Percentiles rank a stretch among this genome's conserved stretches.
These are phyloP conservation scores for Berberis vulgaris DNA, from an alignment of 164 flowering plant genomes.

Conservation along the genomic window DNA sequence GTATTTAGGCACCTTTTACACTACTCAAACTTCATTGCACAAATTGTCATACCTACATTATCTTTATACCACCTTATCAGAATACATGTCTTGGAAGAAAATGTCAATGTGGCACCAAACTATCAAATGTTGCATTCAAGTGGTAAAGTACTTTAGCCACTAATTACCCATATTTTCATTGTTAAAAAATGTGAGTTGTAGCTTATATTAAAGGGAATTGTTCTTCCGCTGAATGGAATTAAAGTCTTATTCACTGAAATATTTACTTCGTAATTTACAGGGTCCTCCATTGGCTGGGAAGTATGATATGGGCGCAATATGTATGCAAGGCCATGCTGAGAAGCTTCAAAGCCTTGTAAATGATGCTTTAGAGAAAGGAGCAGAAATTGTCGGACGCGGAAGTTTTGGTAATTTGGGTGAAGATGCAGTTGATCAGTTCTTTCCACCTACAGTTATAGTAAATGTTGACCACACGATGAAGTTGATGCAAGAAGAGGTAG, in stretches of 20 bases:
- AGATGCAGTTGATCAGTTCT: conserved; percentile 92
- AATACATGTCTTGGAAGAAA: conserved; percentile 36
- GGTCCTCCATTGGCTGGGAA: conserved; percentile 88
- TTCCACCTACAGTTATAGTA: conserved; percentile 88
- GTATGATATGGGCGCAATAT: conserved; percentile 98
- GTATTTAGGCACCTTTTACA: too few relatives aligned
- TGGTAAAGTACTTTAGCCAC: too few relatives aligned
- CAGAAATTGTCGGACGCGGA: conserved; percentile 85
- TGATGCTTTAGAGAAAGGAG: conserved; percentile 90
- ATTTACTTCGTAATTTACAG: conserved; percentile 26
- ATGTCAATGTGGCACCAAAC: too few relatives aligned
- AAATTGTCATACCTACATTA: too few relatives aligned
- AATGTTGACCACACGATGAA: conserved; percentile 83
- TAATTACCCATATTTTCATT: too few relatives aligned
- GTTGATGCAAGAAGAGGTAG: conserved; percentile 97
- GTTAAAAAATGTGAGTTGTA: too few relatives aligned
- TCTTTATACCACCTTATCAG: too few relatives aligned
- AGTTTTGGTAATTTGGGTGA: conserved; percentile 81
- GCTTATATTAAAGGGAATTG: too few relatives aligned
- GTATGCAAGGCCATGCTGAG: conserved; percentile 87
- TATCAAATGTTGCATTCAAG: too few relatives aligned
- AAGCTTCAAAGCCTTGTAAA: conserved; percentile 77
- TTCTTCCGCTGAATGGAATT: neutral
- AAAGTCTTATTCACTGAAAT: neutral
- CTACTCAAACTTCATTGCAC: too few relatives aligned